Conservation (phyloP, 2,329 filamentous ascomycete genomes). For the Rosellinia necatrix region DNA sequence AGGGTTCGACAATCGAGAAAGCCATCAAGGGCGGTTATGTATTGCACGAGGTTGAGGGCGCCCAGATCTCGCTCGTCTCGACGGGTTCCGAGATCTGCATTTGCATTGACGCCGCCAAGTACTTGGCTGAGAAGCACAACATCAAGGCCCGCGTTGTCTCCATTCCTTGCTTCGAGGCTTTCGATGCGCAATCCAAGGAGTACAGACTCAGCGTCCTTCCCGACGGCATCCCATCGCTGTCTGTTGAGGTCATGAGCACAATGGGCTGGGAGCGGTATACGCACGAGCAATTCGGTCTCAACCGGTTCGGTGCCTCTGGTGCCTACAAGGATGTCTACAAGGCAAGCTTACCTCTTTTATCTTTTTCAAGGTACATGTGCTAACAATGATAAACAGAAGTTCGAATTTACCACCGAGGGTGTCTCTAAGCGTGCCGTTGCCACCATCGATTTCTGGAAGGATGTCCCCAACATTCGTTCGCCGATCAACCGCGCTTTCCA, state of each 20-base stretch:
- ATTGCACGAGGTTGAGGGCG: constrained; percentile 80
- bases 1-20: constrained; percentile 87
- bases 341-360: constrained; percentile 51
- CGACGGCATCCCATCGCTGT: constrained; percentile 90
- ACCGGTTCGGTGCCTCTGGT: constrained; percentile 97
- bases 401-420: constrained; percentile 98
- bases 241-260: constrained; percentile 95
- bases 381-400: constrained; percentile 71
- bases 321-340: constrained; percentile 98
- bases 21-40: constrained; percentile 96
- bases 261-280: constrained; percentile 99
- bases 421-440: constrained; percentile 91
- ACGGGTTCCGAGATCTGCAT: constrained; percentile 97
- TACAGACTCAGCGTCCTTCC: constrained; percentile 93
- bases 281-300: constrained; percentile 98
- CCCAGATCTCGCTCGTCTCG: constrained; percentile 86
- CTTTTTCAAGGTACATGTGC: constrained; percentile 26
- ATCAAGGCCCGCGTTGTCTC: constrained; percentile 91
- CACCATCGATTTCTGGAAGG: constrained; percentile 98
- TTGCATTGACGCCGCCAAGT: constrained; percentile 89
- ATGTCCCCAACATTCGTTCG: constrained; percentile 84
- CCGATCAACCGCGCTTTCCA: constrained; percentile 97
- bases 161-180: constrained; percentile 95
- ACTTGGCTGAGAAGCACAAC: constrained; percentile 85
- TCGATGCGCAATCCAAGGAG: constrained; percentile 90